Base-by-base conservation (phyloP, 352 stramenopile species). In the Phytophthora ramorum region DNA sequence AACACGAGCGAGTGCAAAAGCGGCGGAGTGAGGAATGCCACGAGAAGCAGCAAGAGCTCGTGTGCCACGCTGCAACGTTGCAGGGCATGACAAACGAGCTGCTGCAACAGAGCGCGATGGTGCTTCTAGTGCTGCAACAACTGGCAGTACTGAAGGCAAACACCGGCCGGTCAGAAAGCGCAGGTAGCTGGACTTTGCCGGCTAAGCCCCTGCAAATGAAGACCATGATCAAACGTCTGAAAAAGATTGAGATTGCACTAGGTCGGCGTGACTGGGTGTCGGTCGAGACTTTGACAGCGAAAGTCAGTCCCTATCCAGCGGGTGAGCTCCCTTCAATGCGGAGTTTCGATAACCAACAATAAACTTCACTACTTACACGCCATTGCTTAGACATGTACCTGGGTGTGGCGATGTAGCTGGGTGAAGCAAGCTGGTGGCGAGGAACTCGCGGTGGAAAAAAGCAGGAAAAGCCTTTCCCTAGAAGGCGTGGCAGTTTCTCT, bases 121-220 rank as follows among this genome's bases (percentile, higher is more conserved):
- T 83, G 10, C 41, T 89, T n/a, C 56, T 91, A 5, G 71, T 75
- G 7, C 58, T 87, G 1, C 77, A 86, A 53, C 75, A 89, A 16
- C 63, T 88, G 3, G 20, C 60, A 20, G 66, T 66, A 12, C 45
- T 73, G 32, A 63, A 66, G 35, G n/a, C 49, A 22, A 50, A 17
- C 17, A 22, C 14, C 9, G 45, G 19, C 13, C 52, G 58, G 40
- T 14, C 28, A 24, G 41, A 20, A n/a, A 28, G 7, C 7, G 10
- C 41, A 14, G 17, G 41, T 28, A 63, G 32, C 12, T 75, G 67
- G 67, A 68, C 45, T 1, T 45, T 75, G 28, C 67, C 78, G n/a
- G 72, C 86, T 20, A 88, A 87, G 30, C 76, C 79, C 0, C 51
- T 86, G 17, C 76, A 84, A 55, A 63, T 91, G 46, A 85, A 78